Percentiles rank a stretch among this genome's conserved stretches.
Evolutionary conservation across 768 basidiomycete genomes (phyloP).

Genomic region (Mycena metata): DNA sequence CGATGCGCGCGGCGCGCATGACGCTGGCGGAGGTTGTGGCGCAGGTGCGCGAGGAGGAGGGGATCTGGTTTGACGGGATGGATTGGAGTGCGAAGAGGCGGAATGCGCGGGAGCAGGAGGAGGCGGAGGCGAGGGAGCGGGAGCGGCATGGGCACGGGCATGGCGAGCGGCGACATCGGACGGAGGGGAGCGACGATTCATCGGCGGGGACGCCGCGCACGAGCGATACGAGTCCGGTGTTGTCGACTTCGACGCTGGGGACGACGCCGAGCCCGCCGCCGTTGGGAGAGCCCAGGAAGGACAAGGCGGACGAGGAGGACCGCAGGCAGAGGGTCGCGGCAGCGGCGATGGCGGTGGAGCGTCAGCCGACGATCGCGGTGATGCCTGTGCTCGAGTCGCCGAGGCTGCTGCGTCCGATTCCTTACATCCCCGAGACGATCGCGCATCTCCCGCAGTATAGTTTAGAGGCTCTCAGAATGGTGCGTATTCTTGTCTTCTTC

Average conservation of each 20-base stretch:
- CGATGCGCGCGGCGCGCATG: conserved; percentile 68
- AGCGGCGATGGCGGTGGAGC: not conserved
- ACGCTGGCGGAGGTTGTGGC: conserved; percentile 69
- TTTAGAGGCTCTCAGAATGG: not conserved
- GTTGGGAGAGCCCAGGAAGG: conserved; percentile 45
- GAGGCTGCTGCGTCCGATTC: conserved; percentile 73
- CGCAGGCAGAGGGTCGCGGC: conserved; percentile 19
- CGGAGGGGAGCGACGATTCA: conserved; percentile 62
- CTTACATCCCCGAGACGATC: conserved; percentile 61
- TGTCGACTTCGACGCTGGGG: conserved; percentile 80
- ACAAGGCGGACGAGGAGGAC: conserved; percentile 47
- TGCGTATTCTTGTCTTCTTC: not conserved
- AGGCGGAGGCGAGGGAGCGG: no score
- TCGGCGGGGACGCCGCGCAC: conserved; percentile 59
- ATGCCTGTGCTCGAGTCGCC: conserved; percentile 76
- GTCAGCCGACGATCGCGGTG: conserved; percentile 54
- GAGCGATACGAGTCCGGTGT: conserved; percentile 76
- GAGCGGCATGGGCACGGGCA: conserved; percentile 36
- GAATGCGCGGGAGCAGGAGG: conserved; percentile 51
- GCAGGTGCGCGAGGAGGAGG: conserved; percentile 70
- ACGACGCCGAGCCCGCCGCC: conserved; percentile 87
- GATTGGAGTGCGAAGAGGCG: conserved; percentile 72
- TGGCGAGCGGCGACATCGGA: conserved; percentile 28
- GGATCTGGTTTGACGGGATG: conserved; percentile 80
- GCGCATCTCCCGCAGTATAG: not conserved